Conservation (phyloP, 495 filamentous ascomycete genomes). For the Hypoxylon perforatum region DNA sequence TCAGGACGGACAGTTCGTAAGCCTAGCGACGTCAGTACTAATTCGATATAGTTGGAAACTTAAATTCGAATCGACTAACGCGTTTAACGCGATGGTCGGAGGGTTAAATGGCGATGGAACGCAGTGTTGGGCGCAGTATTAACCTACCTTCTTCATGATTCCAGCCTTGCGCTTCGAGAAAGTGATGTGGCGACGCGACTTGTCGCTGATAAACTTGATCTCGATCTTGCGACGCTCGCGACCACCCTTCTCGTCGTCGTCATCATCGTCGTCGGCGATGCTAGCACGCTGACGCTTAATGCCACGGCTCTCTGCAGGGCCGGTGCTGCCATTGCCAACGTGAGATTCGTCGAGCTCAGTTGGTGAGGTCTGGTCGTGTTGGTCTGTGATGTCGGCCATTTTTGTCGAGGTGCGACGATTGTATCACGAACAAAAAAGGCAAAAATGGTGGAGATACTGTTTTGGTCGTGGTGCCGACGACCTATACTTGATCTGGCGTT, state of each 20-base stretch:
- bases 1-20: slow-evolving; percentile 97
- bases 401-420: slow-evolving; percentile 51
- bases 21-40: slow-evolving; percentile 67
- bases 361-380: slow-evolving; percentile 68
- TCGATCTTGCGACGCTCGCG: slow-evolving; percentile 99
- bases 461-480: slow-evolving; percentile 68
- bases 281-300: slow-evolving; percentile 89
- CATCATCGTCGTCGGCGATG: slow-evolving; percentile 92
- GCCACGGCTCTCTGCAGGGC: slow-evolving; percentile 75
- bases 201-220: slow-evolving; percentile 99
- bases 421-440: slow-evolving; percentile 64
- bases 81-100: slow-evolving; percentile 39
- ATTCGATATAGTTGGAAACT: slow-evolving; percentile 23
- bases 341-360: slow-evolving; percentile 72
- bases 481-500: slow-evolving; percentile 68
- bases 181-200: slow-evolving; percentile 99
- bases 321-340: slow-evolving; percentile 70
- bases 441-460: slow-evolving; percentile 64
- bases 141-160: slow-evolving; percentile 99
- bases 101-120: slow-evolving; percentile 14
- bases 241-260: slow-evolving; percentile 97
- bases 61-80: slow-evolving; percentile 31
- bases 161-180: slow-evolving; percentile 99
- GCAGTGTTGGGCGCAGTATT: slow-evolving; percentile 4
- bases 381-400: slow-evolving; percentile 73